These are phyloP conservation scores for Pseudogymnoascus sp. DNA, from an alignment of 2,329 filamentous ascomycete species.

Conservation along the genomic window DNA sequence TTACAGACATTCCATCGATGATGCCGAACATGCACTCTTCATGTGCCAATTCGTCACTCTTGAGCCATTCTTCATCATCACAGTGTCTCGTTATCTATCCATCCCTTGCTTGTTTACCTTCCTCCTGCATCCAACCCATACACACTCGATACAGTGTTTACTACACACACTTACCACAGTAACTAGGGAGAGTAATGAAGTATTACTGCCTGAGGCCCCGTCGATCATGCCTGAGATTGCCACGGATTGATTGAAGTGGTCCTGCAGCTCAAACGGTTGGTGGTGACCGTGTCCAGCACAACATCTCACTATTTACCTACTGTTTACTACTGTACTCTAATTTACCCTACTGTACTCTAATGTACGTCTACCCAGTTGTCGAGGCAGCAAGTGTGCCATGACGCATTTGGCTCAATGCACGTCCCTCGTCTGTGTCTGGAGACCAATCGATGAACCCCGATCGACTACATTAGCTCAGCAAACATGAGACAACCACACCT, in stretches of 20 bases:
- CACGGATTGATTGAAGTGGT: neutral
- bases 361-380: neutral
- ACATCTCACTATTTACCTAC: too few relatives aligned
- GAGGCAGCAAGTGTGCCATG: neutral
- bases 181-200: too few relatives aligned
- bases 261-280: neutral
- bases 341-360: neutral
- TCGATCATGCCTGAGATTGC: neutral
- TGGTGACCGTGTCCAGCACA: neutral
- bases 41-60: conserved; percentile 6
- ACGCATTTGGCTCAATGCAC: conserved; percentile 8
- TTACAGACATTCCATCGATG: neutral
- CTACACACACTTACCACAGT: neutral
- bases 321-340: neutral
- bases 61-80: conserved; percentile 3
- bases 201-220: neutral
- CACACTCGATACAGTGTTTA: neutral
- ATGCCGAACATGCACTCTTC: conserved; percentile 2
- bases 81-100: neutral
- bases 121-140: conserved; percentile 7
- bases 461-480: neutral
- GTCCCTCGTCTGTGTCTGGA: neutral
- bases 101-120: conserved; percentile 3
- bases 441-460: conserved; percentile 7
- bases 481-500: neutral